These are phyloP conservation scores for Rubroboletus satanas DNA, from an alignment of 768 basidiomycete genomes.

Conservation along the genomic window DNA sequence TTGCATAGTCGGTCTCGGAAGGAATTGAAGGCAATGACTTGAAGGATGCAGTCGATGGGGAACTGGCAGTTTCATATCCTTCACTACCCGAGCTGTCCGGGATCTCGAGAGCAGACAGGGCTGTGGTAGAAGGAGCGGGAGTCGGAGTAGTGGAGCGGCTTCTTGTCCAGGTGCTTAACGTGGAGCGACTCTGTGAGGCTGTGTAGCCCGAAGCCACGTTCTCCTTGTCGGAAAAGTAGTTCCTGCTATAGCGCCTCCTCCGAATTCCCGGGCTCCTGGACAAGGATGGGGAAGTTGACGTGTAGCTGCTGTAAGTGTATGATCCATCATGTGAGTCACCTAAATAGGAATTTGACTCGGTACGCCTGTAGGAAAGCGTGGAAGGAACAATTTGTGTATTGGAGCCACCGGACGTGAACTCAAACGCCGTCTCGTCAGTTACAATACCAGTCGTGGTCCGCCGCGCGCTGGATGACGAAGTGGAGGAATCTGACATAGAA, in stretches of 20 bases:
- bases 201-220: slow-evolving; percentile 38
- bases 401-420: slow-evolving; percentile 35
- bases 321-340: slow-evolving; percentile 50
- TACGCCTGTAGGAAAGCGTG: slow-evolving; percentile 48
- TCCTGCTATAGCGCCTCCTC: slow-evolving; percentile 43
- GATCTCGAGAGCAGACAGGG: slow-evolving; percentile 29
- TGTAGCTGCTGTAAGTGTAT: slow-evolving; percentile 31
- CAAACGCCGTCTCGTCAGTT: slow-evolving; percentile 39
- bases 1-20: slow-evolving; percentile 45
- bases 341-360: slow-evolving; percentile 52
- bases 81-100: slow-evolving; percentile 42
- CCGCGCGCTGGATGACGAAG: slow-evolving; percentile 26
- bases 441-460: slow-evolving; percentile 31
- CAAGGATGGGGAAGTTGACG: slow-evolving; percentile 50
- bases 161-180: slow-evolving; percentile 31
- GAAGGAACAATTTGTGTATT: slow-evolving; percentile 48
- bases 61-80: slow-evolving; percentile 44
- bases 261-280: slow-evolving; percentile 58
- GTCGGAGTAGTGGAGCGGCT: slow-evolving; percentile 31
- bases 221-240: slow-evolving; percentile 53
- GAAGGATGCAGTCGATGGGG: slow-evolving; percentile 50
- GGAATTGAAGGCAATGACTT: slow-evolving; percentile 59
- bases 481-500: slow-evolving; percentile 32
- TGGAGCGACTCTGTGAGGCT: slow-evolving; percentile 34
- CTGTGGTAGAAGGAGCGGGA: slow-evolving; percentile 29